Evolutionary conservation across 305 asterid species (phyloP).

Genomic region (Fraxinus sp.): DNA sequence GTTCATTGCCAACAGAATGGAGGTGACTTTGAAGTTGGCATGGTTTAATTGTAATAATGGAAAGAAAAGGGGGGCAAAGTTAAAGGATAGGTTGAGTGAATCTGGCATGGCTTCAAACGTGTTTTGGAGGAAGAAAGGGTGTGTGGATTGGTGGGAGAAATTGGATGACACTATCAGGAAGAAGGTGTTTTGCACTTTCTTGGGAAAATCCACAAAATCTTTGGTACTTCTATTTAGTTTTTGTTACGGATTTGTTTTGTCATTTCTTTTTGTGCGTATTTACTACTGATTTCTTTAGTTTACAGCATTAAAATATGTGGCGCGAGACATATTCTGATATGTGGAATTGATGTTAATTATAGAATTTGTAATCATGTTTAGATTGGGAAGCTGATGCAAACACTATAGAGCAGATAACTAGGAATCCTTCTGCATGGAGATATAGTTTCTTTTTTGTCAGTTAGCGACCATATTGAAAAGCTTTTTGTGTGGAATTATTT

Average conservation of each 20-base stretch:
- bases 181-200: constrained; percentile 51
- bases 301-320: background rate
- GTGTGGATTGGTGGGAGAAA: constrained; percentile 93
- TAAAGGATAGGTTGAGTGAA: constrained; percentile 69
- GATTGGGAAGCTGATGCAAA: background rate
- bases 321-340: constrained; percentile 13
- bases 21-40: constrained; percentile 79
- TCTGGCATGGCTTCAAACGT: constrained; percentile 68
- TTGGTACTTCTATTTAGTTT: constrained; percentile 49
- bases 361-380: constrained; percentile 18
- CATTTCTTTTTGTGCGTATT: background rate
- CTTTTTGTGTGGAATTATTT: constrained; percentile 14
- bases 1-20: constrained; percentile 70
- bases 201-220: constrained; percentile 73
- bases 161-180: constrained; percentile 64
- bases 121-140: constrained; percentile 97
- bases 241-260: constrained; percentile 13
- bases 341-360: constrained; percentile 6
- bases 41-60: constrained; percentile 72
- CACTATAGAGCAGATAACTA: background rate
- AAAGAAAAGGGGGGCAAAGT: constrained; percentile 68
- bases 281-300: constrained; percentile 15
- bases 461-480: constrained; percentile 2
- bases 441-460: background rate
- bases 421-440: background rate